Evolutionary conservation across 2,329 filamentous ascomycete genomes (phyloP), one percentile per base, ranked within the genome.

Genomic region (Diatrype stigma): DNA sequence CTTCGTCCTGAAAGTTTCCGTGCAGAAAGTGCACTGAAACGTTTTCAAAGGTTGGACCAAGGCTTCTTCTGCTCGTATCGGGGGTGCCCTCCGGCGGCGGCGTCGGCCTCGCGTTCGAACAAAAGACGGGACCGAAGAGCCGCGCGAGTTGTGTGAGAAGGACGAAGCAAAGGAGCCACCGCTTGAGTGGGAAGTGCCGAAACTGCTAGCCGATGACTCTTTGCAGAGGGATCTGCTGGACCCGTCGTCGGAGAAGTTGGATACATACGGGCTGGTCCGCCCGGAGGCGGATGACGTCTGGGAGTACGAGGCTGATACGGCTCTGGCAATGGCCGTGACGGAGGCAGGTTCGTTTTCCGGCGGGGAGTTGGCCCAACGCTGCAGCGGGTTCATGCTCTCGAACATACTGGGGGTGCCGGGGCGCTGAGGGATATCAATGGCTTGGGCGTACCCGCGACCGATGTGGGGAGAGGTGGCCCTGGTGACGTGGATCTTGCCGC

Each of bases 401-500:
- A 74, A 67, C 14, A 73, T 77, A 2, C 57, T 56, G 5, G 82
- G 80, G 44, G 81, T 81, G 46, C 78, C 77, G 51, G 75, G 71
- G 61, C 79, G 73, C 61, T 78, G 73, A 11, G 90, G 88, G 50
- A 96, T 92, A 56, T 92, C 84, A 55, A 96, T 85, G 5, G 85
- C 82, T 50, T 76, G 75, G 19, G 79, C 79, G 50, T 81, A 79
- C 56, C 72, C 77, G 55, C 77, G 79, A 23, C 82, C 79, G 44
- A 86, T 73, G 58, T 86, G 82, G 1, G 90, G 88, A 4, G 89
- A 92, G 17, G 79, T 82, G 28, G 82, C 84, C 56, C 86, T 79
- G 45, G 82, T 83, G 2, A 81, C 76, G 45, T 85, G 82, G 49
- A 87, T 84, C 72, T 96, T 96, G 60, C 89, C 86, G 55, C 91